Evolutionary conservation across 495 filamentous ascomycete genomes (phyloP).

Genomic region (Hyaloscypha bicolor): DNA sequence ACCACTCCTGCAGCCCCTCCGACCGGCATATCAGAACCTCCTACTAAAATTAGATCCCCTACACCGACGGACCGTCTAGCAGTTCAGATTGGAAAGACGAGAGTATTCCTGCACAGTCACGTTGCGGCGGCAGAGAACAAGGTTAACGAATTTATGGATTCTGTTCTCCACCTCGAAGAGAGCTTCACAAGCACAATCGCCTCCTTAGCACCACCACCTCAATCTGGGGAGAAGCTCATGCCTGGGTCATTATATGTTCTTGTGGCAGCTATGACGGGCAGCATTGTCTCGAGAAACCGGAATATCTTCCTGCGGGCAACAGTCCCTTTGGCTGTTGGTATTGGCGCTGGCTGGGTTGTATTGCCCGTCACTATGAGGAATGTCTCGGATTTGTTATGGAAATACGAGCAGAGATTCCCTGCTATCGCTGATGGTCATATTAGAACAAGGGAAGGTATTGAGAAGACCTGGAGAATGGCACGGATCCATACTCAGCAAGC

Average conservation of each 20-base stretch:
- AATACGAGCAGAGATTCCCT: slow-evolving; percentile 85
- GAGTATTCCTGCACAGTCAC: slow-evolving; percentile 79
- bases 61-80: slow-evolving; percentile 92
- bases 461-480: slow-evolving; percentile 68
- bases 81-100: slow-evolving; percentile 73
- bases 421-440: slow-evolving; percentile 78
- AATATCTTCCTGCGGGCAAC: slow-evolving; percentile 74
- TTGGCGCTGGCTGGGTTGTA: slow-evolving; percentile 73
- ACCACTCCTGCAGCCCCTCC: background rate
- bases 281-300: slow-evolving; percentile 83
- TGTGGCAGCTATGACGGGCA: slow-evolving; percentile 89
- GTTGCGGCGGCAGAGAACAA: slow-evolving; percentile 70
- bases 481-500: slow-evolving; percentile 71
- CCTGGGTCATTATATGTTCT: slow-evolving; percentile 88
- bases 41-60: slow-evolving; percentile 41
- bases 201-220: slow-evolving; percentile 78
- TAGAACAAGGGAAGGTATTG: slow-evolving; percentile 61
- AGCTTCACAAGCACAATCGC: slow-evolving; percentile 85
- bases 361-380: slow-evolving; percentile 83
- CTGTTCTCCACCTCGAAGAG: slow-evolving; percentile 75
- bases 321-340: slow-evolving; percentile 70
- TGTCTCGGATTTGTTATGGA: slow-evolving; percentile 80
- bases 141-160: slow-evolving; percentile 75
- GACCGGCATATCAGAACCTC: slow-evolving; percentile 1
- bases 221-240: slow-evolving; percentile 80